phyloP scores from a whole-genome alignment of 352 stramenopile species.

The Globisporangium mamillatum region DNA sequence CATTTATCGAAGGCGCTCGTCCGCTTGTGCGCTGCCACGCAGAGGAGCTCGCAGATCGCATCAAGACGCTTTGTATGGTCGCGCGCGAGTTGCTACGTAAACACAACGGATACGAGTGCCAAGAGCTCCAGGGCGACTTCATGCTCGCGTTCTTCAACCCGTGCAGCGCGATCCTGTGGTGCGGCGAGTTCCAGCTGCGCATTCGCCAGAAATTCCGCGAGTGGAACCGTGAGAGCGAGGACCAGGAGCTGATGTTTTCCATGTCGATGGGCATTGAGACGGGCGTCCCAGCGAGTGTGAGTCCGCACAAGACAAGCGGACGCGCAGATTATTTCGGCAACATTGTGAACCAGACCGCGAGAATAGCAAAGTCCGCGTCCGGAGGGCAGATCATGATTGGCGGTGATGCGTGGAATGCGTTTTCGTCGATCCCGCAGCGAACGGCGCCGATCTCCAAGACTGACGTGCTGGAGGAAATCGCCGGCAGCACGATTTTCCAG shows the following conservation, averaged over 20 bases:
- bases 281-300: slow-evolving; percentile 78
- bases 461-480: slow-evolving; percentile 44
- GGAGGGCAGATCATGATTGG: slow-evolving; percentile 82
- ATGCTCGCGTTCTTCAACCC: slow-evolving; percentile 89
- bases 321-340: slow-evolving; percentile 88
- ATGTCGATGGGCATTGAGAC: slow-evolving; percentile 89
- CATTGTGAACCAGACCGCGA: slow-evolving; percentile 87
- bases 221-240: slow-evolving; percentile 71
- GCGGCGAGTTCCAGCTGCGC: slow-evolving; percentile 77
- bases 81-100: slow-evolving; percentile 71
- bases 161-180: slow-evolving; percentile 78
- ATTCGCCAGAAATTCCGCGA: slow-evolving; percentile 76
- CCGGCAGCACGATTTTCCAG: slow-evolving; percentile 64
- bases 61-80: slow-evolving; percentile 82
- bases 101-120: slow-evolving; percentile 87
- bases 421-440: slow-evolving; percentile 35
- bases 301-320: slow-evolving; percentile 85
- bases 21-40: slow-evolving; percentile 80
- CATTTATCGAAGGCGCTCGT: slow-evolving; percentile 84
- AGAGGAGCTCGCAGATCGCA: slow-evolving; percentile 78
- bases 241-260: slow-evolving; percentile 79
- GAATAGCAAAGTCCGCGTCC: slow-evolving; percentile 81
- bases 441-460: slow-evolving; percentile 34
- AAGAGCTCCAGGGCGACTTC: slow-evolving; percentile 87
- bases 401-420: slow-evolving; percentile 73